Percentiles rank a stretch among this genome's conserved stretches.
Evolutionary conservation across 83 land plant genomes (phyloP).

Genomic region (Picea engelmannii): DNA sequence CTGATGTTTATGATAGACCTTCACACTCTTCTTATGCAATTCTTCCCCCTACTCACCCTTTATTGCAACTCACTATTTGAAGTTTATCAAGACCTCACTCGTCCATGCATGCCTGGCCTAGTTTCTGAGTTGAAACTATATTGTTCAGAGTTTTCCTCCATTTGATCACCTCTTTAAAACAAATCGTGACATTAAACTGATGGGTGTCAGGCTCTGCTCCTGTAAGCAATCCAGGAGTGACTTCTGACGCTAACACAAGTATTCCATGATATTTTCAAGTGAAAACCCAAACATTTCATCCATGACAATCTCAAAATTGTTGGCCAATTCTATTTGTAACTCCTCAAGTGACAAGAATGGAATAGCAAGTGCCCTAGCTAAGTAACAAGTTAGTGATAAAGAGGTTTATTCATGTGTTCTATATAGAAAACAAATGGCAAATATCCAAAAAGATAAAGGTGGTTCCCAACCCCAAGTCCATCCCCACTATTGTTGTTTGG

Average conservation of each 20-base stretch:
- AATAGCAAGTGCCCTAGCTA: conserved; percentile 67
- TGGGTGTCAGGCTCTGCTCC: too few species aligned
- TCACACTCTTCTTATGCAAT: too few species aligned
- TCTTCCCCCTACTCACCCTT: too few species aligned
- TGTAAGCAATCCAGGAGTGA: too few species aligned
- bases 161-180: too few species aligned
- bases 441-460: conserved; percentile 92
- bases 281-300: conserved; percentile 96
- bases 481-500: conserved; percentile 99
- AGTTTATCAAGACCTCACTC: too few species aligned
- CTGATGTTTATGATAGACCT: too few species aligned
- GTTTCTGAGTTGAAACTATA: too few species aligned
- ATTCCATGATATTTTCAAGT: conserved; percentile 16
- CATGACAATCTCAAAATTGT: conserved; percentile 71
- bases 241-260: conserved; percentile 28
- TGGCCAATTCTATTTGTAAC: conserved; percentile 57
- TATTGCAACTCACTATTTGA: too few species aligned
- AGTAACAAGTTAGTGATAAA: conserved; percentile 83
- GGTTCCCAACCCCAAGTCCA: conserved; percentile 95
- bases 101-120: too few species aligned
- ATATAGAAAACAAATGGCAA: conserved; percentile 78
- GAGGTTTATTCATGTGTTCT: conserved; percentile 81
- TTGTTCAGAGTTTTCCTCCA: too few species aligned
- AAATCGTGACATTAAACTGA: too few species aligned
- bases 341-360: conserved; percentile 80